Evolutionary conservation across 2,329 filamentous ascomycete genomes (phyloP).

Genomic region (Fusarium agapanthi): DNA sequence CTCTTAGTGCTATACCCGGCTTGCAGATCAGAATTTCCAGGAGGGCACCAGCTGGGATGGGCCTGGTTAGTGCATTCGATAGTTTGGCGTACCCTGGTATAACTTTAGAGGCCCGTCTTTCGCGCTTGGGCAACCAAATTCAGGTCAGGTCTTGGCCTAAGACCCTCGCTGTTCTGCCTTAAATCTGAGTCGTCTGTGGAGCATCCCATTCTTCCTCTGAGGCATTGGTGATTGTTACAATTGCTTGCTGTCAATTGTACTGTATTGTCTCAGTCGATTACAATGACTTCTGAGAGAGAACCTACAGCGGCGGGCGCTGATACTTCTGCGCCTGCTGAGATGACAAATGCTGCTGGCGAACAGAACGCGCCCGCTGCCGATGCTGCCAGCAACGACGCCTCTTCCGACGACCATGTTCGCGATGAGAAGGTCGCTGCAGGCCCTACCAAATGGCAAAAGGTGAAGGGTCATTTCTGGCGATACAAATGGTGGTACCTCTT

Average conservation of each 20-base stretch:
- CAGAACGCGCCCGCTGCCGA: neutral
- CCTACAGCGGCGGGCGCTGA: neutral
- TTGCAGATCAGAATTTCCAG: conserved; percentile 18
- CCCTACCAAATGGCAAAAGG: conserved; percentile 47
- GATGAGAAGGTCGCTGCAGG: conserved; percentile 14
- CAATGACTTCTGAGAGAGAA: conserved; percentile 2
- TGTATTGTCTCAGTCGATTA: too few species aligned
- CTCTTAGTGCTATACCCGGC: conserved; percentile 14
- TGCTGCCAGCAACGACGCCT: conserved; percentile 12
- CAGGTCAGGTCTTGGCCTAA: neutral
- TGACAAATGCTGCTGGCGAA: neutral
- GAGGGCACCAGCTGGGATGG: neutral
- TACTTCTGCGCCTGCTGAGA: neutral
- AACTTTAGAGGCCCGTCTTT: conserved; percentile 1
- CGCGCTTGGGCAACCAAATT: neutral
- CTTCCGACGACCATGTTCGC: conserved; percentile 23
- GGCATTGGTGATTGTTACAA: neutral
- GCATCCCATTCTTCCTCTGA: neutral
- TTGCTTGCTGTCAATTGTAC: neutral
- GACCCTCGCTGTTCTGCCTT: neutral
- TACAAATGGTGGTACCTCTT: conserved; percentile 57
- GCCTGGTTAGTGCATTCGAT: neutral
- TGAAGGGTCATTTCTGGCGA: conserved; percentile 51
- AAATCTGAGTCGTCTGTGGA: neutral
- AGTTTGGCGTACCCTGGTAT: conserved; percentile 11